phyloP scores from a whole-genome alignment of 2,329 filamentous ascomycete species.

The Penicillium sp. region DNA sequence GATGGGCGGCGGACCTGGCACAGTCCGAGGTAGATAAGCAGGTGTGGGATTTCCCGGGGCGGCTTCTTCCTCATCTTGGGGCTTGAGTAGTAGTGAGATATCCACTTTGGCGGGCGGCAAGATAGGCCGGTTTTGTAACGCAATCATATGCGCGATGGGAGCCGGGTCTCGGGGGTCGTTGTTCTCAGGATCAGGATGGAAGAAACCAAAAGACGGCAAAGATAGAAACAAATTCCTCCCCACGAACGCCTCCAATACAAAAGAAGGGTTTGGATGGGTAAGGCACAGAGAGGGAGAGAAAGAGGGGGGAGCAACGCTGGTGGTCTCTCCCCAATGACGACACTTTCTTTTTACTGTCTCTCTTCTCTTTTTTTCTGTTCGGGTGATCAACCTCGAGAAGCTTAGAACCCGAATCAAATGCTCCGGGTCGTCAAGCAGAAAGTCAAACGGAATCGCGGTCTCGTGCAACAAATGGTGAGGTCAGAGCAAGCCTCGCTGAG shows the following conservation, averaged over 20 bases:
- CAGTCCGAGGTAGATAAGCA: constrained; percentile 33
- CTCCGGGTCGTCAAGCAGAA: constrained; percentile 9
- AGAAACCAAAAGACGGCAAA: neutral
- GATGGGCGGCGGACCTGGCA: constrained; percentile 21
- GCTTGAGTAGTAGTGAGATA: constrained; percentile 87
- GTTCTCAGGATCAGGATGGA: too few relatives aligned
- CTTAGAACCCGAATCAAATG: constrained; percentile 8
- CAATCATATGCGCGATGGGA: constrained; percentile 44
- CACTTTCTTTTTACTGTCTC: neutral
- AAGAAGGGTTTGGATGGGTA: too few relatives aligned
- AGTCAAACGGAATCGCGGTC: constrained; percentile 13
- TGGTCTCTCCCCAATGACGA: too few relatives aligned
- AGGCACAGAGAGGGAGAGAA: neutral
- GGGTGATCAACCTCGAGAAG: constrained; percentile 9
- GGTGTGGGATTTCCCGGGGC: constrained; percentile 30
- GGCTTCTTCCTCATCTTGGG: constrained; percentile 43
- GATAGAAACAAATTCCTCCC: too few relatives aligned
- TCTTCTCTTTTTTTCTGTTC: neutral
- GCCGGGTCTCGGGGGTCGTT: too few relatives aligned
- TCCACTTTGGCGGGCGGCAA: constrained; percentile 71
- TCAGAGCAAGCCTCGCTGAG: constrained; percentile 13
- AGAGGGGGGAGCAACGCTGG: too few relatives aligned
- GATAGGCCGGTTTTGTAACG: constrained; percentile 41
- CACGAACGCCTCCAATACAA: too few relatives aligned
- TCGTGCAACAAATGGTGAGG: constrained; percentile 25